phyloP scores from a whole-genome alignment of 768 basidiomycete genomes.

The Chalciporus sphaerocephalus region DNA sequence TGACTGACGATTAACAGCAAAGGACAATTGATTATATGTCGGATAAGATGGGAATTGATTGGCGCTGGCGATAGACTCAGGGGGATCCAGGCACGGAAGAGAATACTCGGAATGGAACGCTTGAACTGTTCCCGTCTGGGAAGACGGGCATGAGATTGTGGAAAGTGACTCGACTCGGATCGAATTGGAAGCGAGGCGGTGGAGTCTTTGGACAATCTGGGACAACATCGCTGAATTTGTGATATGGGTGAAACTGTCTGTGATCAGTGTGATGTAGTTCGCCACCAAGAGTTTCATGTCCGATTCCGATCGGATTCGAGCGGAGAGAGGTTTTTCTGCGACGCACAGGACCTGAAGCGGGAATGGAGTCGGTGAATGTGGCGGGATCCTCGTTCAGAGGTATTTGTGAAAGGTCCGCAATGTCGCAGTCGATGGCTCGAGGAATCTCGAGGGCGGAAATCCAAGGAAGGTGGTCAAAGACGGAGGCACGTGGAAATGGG shows the following conservation, averaged over 20 bases:
- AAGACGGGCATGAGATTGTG: slow-evolving; percentile 62
- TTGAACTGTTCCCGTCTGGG: slow-evolving; percentile 25
- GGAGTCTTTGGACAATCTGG: slow-evolving; percentile 30
- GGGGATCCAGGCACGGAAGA: not conserved
- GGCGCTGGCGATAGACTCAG: slow-evolving; percentile 8
- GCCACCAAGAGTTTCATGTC: slow-evolving; percentile 12
- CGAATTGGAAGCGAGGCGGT: slow-evolving; percentile 35
- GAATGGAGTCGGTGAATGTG: slow-evolving; percentile 18
- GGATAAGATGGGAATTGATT: slow-evolving; percentile 24
- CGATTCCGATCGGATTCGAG: slow-evolving; percentile 41
- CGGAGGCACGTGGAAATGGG: slow-evolving; percentile 28
- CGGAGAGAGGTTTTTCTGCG: slow-evolving; percentile 52
- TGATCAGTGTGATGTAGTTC: slow-evolving; percentile 17
- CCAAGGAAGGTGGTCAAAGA: slow-evolving; percentile 68
- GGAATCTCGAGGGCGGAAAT: slow-evolving; percentile 53
- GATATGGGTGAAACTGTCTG: slow-evolving; percentile 21
- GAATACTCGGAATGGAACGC: slow-evolving; percentile 11
- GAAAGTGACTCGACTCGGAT: slow-evolving; percentile 48
- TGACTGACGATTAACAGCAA: slow-evolving; percentile 27
- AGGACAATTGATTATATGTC: slow-evolving; percentile 30
- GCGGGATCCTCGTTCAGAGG: slow-evolving; percentile 28
- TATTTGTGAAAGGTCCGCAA: slow-evolving; percentile 66
- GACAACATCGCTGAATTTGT: slow-evolving; percentile 27
- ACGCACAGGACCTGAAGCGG: slow-evolving; percentile 51
- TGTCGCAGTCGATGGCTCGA: slow-evolving; percentile 47